Conservation (phyloP, 345 rosid species). For the Eucalyptus viminalis region DNA sequence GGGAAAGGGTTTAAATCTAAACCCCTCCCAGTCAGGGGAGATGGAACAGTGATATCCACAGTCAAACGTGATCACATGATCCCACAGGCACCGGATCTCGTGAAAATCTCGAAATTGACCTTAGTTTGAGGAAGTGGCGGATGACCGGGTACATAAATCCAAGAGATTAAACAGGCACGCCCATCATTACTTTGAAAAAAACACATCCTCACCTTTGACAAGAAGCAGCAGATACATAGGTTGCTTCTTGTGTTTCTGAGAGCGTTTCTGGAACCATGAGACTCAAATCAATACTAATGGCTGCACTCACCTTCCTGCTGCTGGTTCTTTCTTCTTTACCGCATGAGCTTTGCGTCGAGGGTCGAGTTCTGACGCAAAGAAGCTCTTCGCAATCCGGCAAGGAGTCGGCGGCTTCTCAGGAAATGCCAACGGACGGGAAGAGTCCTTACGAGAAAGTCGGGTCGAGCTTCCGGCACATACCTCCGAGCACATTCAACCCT, state of each 20-base stretch:
- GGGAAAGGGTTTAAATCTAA: neutral
- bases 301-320: slow-evolving; percentile 24
- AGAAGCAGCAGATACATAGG: neutral
- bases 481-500: slow-evolving; percentile 63
- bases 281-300: slow-evolving; percentile 8
- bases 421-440: slow-evolving; percentile 18
- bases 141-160: neutral
- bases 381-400: neutral
- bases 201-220: neutral
- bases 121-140: neutral
- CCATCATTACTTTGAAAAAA: neutral
- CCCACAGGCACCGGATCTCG: slow-evolving; percentile 29
- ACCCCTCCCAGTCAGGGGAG: neutral
- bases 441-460: slow-evolving; percentile 20
- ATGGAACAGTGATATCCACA: slow-evolving; percentile 2
- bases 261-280: slow-evolving; percentile 17
- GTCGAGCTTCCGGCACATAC: slow-evolving; percentile 53
- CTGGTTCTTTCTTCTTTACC: slow-evolving; percentile 24
- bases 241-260: neutral
- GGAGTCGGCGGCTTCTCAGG: slow-evolving; percentile 18
- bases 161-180: neutral
- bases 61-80: slow-evolving; percentile 51
- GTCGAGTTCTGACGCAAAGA: slow-evolving; percentile 2
- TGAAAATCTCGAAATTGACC: neutral
- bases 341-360: slow-evolving; percentile 16